Base-by-base conservation (phyloP, 805 yeast genomes). In the Wickerhamiella azyma region DNA sequence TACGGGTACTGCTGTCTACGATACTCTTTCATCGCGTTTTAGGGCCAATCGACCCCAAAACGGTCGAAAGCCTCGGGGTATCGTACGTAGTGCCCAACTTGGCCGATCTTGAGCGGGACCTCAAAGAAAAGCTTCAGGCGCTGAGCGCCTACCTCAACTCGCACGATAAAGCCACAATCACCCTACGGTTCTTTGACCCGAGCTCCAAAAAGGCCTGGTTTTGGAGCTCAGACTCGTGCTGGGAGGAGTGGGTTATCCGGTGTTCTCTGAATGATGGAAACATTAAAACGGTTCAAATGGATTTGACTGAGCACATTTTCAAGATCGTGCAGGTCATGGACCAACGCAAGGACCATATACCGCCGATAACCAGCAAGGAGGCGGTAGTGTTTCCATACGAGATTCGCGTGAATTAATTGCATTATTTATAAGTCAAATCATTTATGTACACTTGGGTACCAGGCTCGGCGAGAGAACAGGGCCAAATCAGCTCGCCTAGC, bases 211-310 rank as follows among this genome's bases (percentile, higher is more conserved):
- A 69, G 17, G 69, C 78, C 33, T 76, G 81, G 80, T 77, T 75
- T 60, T 68, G 58, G 52, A 48, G 54, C 28, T 75, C 71, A 38
- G 74, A 71, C 26, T 54, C 65, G 19, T 64, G 74, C 52, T 83
- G 92, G 86, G 94, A 83, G 57, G 66, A 70, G 18, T 83, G 94
- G 94, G 59, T 66, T 4, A 59, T 83, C 39, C 69, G 68, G 30
- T 64, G 80, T 9, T 67, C 66, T 26, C 64, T 76, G 7, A 59
- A 72, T 26, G 45, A 50, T 41, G 32, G 37, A 16, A 47, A 45
- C 14, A 47, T 45, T 51, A 55, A 45, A 35, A 47, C 16, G 53
- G 51, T 45, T 51, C 55, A 48, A 56, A 38, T 59, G 49, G 69
- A 57, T 56, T 75, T 75, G 42, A 65, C 62, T 35, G 54, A 57